A percentile compares a stretch with the other conserved stretches of the same genome.
Conservation (phyloP, 306 rosid species). For the Vigna hirtella region DNA sequence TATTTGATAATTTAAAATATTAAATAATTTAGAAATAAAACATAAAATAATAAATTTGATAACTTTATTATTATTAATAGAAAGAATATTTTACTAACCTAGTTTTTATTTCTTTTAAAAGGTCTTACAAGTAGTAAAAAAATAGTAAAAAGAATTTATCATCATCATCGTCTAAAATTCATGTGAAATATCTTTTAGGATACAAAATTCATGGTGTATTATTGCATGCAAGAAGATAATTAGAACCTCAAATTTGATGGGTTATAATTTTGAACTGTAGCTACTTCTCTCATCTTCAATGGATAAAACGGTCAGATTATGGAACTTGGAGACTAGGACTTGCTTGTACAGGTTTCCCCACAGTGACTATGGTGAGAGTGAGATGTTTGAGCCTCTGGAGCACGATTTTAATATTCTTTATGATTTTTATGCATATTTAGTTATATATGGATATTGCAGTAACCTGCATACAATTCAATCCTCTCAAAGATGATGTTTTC, state of each 20-base stretch:
- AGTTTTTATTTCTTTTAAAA: too few species aligned
- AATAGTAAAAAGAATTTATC: too few species aligned
- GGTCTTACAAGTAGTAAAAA: too few species aligned
- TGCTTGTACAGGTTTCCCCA: constrained; percentile 74
- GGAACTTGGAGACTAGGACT: constrained; percentile 73
- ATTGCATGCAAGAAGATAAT: not conserved
- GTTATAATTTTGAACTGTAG: constrained; percentile 50
- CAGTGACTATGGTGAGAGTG: constrained; percentile 77
- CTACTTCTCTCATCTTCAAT: constrained; percentile 80
- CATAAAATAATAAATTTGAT: too few species aligned
- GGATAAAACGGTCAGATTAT: constrained; percentile 89
- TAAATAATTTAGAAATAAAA: too few species aligned
- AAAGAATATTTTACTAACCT: too few species aligned
- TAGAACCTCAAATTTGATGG: not conserved
- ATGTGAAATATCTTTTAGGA: too few species aligned
- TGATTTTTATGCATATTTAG: too few species aligned
- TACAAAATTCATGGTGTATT: not conserved
- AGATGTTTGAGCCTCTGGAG: not conserved
- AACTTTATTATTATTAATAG: too few species aligned
- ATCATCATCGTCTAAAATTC: too few species aligned
- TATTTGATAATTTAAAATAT: too few species aligned
- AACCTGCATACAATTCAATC: constrained; percentile 87
- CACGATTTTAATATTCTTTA: too few species aligned
- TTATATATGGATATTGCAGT: constrained; percentile 53
- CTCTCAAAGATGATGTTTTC: constrained; percentile 67